Evolutionary conservation across 805 yeast genomes (phyloP).

Genomic region (Candida mattraensis): DNA sequence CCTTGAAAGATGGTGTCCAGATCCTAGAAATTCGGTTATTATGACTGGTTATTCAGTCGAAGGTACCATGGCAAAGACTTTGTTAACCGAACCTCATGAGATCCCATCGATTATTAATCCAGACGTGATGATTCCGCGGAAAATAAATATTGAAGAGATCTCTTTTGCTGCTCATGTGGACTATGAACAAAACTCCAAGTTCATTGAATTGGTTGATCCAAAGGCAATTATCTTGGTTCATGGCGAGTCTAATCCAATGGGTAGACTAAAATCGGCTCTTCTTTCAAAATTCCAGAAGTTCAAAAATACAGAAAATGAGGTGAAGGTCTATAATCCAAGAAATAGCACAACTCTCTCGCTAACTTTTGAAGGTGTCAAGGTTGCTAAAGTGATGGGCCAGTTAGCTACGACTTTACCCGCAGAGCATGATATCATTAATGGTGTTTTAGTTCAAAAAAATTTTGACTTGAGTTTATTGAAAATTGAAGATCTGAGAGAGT

Average conservation of each 20-base stretch:
- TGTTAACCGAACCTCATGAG: slow-evolving; percentile 86
- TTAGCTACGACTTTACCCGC: slow-evolving; percentile 48
- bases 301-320: slow-evolving; percentile 86
- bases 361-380: slow-evolving; percentile 76
- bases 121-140: slow-evolving; percentile 80
- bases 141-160: slow-evolving; percentile 85
- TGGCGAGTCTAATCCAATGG: slow-evolving; percentile 99
- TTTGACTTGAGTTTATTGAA: slow-evolving; percentile 83
- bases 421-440: slow-evolving; percentile 54
- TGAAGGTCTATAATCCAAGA: slow-evolving; percentile 87
- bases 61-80: slow-evolving; percentile 94
- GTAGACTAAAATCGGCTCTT: slow-evolving; percentile 89
- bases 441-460: slow-evolving; percentile 87
- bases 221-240: slow-evolving; percentile 87
- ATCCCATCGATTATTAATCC: slow-evolving; percentile 83
- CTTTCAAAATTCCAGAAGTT: slow-evolving; percentile 79
- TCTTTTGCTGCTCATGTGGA: slow-evolving; percentile 99
- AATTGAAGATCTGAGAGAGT: slow-evolving; percentile 85
- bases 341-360: slow-evolving; percentile 80
- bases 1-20: slow-evolving; percentile 97
- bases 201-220: slow-evolving; percentile 86
- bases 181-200: slow-evolving; percentile 87
- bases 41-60: slow-evolving; percentile 98
- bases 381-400: slow-evolving; percentile 69
- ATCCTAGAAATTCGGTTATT: slow-evolving; percentile 81